phyloP scores from a whole-genome alignment of 805 yeast species.

The Teunomyces panamensis region DNA sequence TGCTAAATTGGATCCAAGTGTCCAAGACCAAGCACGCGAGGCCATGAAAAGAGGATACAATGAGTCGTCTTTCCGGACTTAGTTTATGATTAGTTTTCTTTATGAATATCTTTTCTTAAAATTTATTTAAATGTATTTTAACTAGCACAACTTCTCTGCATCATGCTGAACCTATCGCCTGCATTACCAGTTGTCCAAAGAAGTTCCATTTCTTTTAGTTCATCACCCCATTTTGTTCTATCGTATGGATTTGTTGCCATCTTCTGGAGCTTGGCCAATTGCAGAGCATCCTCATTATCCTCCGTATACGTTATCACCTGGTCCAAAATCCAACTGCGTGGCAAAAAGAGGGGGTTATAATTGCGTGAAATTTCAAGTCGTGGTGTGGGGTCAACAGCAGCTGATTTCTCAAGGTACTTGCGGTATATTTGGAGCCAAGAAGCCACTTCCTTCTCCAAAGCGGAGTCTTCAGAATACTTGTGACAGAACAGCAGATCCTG shows the following conservation, averaged over 20 bases:
- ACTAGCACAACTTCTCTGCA: slow-evolving; percentile 72
- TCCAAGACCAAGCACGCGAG: slow-evolving; percentile 38
- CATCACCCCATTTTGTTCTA: slow-evolving; percentile 62
- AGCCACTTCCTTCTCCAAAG: slow-evolving; percentile 34
- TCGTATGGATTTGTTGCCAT: slow-evolving; percentile 81
- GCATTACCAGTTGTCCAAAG: slow-evolving; percentile 54
- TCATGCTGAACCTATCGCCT: slow-evolving; percentile 55
- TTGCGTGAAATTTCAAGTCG: slow-evolving; percentile 32
- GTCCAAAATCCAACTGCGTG: slow-evolving; percentile 82
- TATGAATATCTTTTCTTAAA: neutral
- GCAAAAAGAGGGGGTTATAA: slow-evolving; percentile 76
- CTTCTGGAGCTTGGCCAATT: slow-evolving; percentile 57
- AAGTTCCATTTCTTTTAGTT: slow-evolving; percentile 54
- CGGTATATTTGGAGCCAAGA: slow-evolving; percentile 55
- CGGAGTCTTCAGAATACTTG: slow-evolving; percentile 29
- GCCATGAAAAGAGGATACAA: slow-evolving; percentile 40
- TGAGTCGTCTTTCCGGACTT: slow-evolving; percentile 21
- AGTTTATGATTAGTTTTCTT: neutral
- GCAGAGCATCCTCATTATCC: slow-evolving; percentile 49
- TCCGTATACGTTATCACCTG: slow-evolving; percentile 66
- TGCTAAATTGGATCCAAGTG: slow-evolving; percentile 29
- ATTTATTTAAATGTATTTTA: slow-evolving; percentile 7
- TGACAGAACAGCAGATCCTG: neutral
- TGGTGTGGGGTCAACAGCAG: slow-evolving; percentile 25
- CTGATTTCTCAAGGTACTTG: slow-evolving; percentile 39